Conservation (phyloP, 805 yeast genomes). For the Wickerhamiella occidentalis region DNA sequence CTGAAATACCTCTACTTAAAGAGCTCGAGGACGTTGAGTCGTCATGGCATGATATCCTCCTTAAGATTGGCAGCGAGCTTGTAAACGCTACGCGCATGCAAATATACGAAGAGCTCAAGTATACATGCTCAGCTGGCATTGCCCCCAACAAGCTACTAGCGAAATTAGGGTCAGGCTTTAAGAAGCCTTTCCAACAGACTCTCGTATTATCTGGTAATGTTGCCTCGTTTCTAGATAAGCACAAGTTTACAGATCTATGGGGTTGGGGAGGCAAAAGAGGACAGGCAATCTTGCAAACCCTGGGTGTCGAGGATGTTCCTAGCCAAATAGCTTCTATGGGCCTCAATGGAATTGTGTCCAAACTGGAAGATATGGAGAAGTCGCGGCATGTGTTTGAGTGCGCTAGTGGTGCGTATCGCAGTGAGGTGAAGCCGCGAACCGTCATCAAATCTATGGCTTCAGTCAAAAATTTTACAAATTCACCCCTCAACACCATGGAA, state of each 20-base stretch:
- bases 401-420: conserved; percentile 48
- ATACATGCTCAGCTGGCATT: conserved; percentile 84
- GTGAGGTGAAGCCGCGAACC: conserved; percentile 46
- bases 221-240: conserved; percentile 42
- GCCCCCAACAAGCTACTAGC: conserved; percentile 67
- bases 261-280: conserved; percentile 90
- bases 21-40: conserved; percentile 9
- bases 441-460: conserved; percentile 81
- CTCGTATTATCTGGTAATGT: conserved; percentile 43
- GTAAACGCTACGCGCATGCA: conserved; percentile 42
- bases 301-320: conserved; percentile 42
- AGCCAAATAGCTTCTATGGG: conserved; percentile 27
- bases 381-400: conserved; percentile 47
- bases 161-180: conserved; percentile 73
- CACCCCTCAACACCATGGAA: conserved; percentile 37
- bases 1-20: conserved; percentile 15
- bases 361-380: conserved; percentile 35
- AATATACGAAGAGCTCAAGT: conserved; percentile 48
- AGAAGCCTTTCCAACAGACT: conserved; percentile 82
- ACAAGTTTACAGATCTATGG: conserved; percentile 65
- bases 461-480: conserved; percentile 60
- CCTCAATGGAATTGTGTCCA: not conserved
- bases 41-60: conserved; percentile 70
- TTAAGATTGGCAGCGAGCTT: conserved; percentile 52
- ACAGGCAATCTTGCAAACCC: conserved; percentile 36